Evolutionary conservation across 768 basidiomycete species (phyloP), one percentile per base, ranked within the genome.

Genomic region (Lactifluus echinatus): DNA sequence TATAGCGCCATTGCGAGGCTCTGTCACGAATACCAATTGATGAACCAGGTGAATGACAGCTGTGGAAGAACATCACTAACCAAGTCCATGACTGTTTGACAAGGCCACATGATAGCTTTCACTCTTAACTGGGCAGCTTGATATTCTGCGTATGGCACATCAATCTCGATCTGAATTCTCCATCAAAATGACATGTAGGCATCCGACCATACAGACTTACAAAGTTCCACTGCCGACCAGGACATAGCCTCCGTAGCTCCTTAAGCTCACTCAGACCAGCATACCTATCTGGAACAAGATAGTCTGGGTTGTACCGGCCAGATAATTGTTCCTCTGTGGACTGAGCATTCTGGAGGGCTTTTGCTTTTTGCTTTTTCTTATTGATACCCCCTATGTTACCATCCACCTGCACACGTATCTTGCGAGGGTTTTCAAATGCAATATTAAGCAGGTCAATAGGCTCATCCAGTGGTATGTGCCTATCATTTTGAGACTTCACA

Each of bases 391-490:
- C 75, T 29, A 69, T 58, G 59, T 81, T 80, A 12, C 78, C 76
- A 47, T 76, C 74, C 21, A 71, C 59, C 57, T 77, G 74, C 3
- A 76, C 67, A 44, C 74, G 74, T 14, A 87, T 71, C 65, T 88
- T 87, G 6, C 91, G 80, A n/a, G 93, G 93, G 66, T 96, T 96
- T 67, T 97, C 93, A 63, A 97, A 97, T 1, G 91, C 90, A 4
- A 97, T 91, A 64, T 96, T 96, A 8, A 97, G 74, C 1, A 97
- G 73, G 66, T 97, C 94, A 50, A 97, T 91, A 0, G 92, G 88
- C 67, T 96, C 93, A 44, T 81, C 75, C 17, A 72, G 49, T 10
- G 89, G 83, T 33, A 93, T 67, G 67, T 90, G 80, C 57, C 93
- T 94, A 59, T 23, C 44, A 44, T 19, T 23, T 17, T 59, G 49